A percentile compares a stretch with the other conserved stretches of the same genome.
Evolutionary conservation across 257 asterid species (phyloP).

Genomic region (Scutellaria minor): DNA sequence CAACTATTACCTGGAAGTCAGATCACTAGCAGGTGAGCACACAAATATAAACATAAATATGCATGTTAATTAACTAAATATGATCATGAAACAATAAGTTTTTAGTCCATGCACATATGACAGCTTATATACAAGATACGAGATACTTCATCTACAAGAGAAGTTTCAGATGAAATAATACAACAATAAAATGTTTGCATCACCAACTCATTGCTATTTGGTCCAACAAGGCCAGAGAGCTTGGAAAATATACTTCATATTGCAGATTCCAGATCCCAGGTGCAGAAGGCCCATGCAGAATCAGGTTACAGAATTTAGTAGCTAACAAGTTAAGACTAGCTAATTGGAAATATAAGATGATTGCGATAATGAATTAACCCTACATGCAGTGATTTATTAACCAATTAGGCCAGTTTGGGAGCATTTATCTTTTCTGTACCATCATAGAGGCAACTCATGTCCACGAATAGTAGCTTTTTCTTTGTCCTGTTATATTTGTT

Average conservation of each 20-base stretch:
- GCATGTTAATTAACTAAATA: neutral
- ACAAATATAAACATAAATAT: constrained; percentile 14
- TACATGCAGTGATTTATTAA: constrained; percentile 1
- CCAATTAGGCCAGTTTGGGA: constrained; percentile 4
- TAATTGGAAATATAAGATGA: constrained; percentile 6
- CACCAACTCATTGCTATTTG: neutral
- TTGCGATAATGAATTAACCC: neutral
- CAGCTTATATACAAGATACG: constrained; percentile 3
- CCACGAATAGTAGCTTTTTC: neutral
- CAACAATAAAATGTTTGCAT: neutral
- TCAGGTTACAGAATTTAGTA: neutral
- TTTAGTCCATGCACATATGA: neutral
- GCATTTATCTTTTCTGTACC: neutral
- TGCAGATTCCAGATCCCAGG: neutral
- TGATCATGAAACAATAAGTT: neutral
- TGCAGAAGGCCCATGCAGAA: constrained; percentile 8
- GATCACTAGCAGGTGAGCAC: constrained; percentile 29
- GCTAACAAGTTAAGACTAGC: neutral
- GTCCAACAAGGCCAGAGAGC: neutral
- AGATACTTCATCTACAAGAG: neutral
- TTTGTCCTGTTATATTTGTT: neutral
- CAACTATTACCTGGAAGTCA: constrained; percentile 57
- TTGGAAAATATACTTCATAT: neutral
- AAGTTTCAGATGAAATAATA: neutral
- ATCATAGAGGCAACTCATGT: constrained; percentile 19